Base-by-base conservation (phyloP, 352 stramenopile genomes). In the Phytophthora constricta region DNA sequence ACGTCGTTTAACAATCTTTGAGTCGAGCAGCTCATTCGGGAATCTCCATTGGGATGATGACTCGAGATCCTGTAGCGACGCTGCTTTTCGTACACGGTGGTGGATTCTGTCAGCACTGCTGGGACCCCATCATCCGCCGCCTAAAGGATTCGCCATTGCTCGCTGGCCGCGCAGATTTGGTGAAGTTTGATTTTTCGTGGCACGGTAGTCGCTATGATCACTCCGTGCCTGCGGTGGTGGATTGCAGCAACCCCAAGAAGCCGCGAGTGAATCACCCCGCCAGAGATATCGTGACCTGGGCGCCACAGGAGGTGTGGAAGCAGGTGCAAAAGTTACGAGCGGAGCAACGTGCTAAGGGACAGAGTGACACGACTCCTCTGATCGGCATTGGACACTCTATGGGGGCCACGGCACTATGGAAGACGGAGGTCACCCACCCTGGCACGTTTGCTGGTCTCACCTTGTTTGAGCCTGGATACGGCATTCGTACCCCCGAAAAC, bases 321-420 rank as follows among this genome's bases (percentile, higher is more conserved):
- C 58, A 72, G 23, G 64, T 72, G 25, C 56, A 64, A 17, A 64
- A 72, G 14, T 67, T 86, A 13, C 48, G 65, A 16, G 37, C 53
- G 10, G 46, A 55, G 0, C 69, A 77, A 31, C 63, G 53, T 9
- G 57, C 53, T 25, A 31, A 50, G 16, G 60, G 62, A 0, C 39
- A 52, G 14, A 68, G 53, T 47, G 58, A 70, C 52, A 50, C 34
- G 43, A 76, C 58, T 26, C 69, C 70, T 43, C 22, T 86, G 22
- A 82, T 85, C 27, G 80, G 80, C 10, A 65, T 89, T 14, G 77
- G 75, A 0, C 80, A 89, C 43, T 89, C 80, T 5, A 86, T 89
- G 77, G 80, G 77, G 2, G 80, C 59, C 2, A 68, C 58, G 31
- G 65, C 77, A 3, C 67, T 86, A 43, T 74, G 78, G 50, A 74